Evolutionary conservation across 495 filamentous ascomycete genomes (phyloP), one percentile per base, ranked within the genome.

Genomic region (Aspergillus leporis): DNA sequence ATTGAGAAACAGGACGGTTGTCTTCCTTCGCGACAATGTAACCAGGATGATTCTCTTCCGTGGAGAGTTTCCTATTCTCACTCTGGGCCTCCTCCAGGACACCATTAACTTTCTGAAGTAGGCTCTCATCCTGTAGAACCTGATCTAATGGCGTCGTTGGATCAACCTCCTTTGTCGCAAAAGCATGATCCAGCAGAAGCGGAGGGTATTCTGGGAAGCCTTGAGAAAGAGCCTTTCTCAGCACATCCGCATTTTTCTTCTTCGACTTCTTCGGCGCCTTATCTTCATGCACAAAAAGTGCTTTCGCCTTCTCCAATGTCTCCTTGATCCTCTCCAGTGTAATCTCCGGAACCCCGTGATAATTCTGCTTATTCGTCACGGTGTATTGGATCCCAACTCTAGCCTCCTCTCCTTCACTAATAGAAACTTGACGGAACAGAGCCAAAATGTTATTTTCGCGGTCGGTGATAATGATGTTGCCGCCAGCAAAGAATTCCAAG

Each of bases 401-500:
- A 13, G 90, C 80, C 71, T 92, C 88, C 50, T 91, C 88, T 1
- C 87, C 90, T 61, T 92, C 90, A 3, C 83, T 78, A 14, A 83
- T 85, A 21, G 83, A 67, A 5, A 98, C 93, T 59, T 86, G 83
- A n/a, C 94, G 86, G 65, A 95, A 77, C 40, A 97, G 74, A 3
- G 88, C 84, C 13, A 97, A 67, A 58, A 97, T 89, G 49, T 84
- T 89, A 55, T 90, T 76, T 14, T 93, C 88, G 40, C 81, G 78
- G 67, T 97, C 91, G 3, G 92, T 95, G 51, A 98, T 78, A 52
- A 98, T 89, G 55, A 98, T 87, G 70, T 98, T 98, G 34, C 94
- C 94, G n/a, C 84, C 85, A 4, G 94, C 93, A 73, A 94, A 98
- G 75, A 98, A 98, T 73, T 98, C 94, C 40, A 98, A 76, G 68